These are phyloP conservation scores for Tympanopsis confertula DNA, from an alignment of 2,329 filamentous ascomycete genomes.

Conservation along the genomic window DNA sequence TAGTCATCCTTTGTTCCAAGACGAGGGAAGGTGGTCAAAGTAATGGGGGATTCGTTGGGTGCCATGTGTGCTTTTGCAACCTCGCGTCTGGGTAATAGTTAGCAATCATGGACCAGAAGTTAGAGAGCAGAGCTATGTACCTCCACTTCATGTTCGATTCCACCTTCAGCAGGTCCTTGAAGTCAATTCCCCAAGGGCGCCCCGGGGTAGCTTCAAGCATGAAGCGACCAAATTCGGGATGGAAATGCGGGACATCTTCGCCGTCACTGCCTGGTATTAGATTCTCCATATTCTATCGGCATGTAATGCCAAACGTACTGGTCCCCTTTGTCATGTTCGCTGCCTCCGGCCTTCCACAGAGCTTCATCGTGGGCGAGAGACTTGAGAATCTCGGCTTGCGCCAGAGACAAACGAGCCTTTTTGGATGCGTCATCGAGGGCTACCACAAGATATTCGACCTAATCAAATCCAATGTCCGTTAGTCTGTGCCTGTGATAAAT, in stretches of 20 bases:
- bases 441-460: constrained; percentile 96
- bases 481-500: too few species aligned
- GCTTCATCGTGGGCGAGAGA: constrained; percentile 76
- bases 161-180: constrained; percentile 87
- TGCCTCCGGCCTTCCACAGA: constrained; percentile 24
- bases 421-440: constrained; percentile 67
- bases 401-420: constrained; percentile 73
- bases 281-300: constrained; percentile 56
- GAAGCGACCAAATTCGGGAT: constrained; percentile 93
- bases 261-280: constrained; percentile 56
- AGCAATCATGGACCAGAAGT: not conserved
- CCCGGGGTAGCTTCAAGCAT: constrained; percentile 97
- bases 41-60: constrained; percentile 77
- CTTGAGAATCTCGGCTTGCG: constrained; percentile 84
- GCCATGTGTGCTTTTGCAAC: constrained; percentile 95
- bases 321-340: not conserved
- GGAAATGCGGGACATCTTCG: constrained; percentile 74
- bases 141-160: constrained; percentile 78
- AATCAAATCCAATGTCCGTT: too few species aligned
- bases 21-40: constrained; percentile 88
- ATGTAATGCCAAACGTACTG: too few species aligned
- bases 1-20: constrained; percentile 75
- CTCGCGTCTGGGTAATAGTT: constrained; percentile 28
- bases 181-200: constrained; percentile 89
- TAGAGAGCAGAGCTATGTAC: not conserved